Evolutionary conservation across 2,329 filamentous ascomycete species (phyloP).

Genomic region (Aureobasidium uvarum): DNA sequence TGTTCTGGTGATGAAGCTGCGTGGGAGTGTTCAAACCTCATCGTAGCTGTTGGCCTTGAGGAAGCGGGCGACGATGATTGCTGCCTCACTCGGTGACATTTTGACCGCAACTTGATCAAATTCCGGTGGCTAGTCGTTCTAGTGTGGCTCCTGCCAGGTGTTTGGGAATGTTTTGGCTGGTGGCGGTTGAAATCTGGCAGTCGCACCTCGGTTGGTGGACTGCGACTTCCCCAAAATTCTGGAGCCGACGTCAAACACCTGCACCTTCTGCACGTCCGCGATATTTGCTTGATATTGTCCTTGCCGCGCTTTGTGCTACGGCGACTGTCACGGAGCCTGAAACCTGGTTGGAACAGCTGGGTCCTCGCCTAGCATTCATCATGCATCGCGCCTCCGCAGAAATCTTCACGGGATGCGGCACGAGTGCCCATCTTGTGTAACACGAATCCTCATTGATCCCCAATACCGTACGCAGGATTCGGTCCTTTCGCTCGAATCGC

Average conservation of each 20-base stretch:
- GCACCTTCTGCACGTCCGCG: conserved; percentile 14
- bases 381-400: conserved; percentile 23
- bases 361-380: conserved; percentile 10
- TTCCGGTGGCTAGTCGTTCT: background rate
- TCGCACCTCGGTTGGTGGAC: conserved; percentile 18
- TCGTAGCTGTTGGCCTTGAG: conserved; percentile 41
- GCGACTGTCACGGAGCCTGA: conserved; percentile 12
- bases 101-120: background rate
- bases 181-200: conserved; percentile 11
- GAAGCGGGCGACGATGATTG: conserved; percentile 41
- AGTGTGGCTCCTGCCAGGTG: background rate
- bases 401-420: conserved; percentile 25
- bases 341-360: conserved; percentile 18
- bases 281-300: conserved; percentile 10
- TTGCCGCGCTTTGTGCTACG: conserved; percentile 9
- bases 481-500: background rate
- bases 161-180: conserved; percentile 17
- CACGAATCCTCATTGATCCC: background rate
- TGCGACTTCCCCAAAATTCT: conserved; percentile 11
- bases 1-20: background rate
- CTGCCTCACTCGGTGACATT: conserved; percentile 39
- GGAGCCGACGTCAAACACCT: conserved; percentile 19
- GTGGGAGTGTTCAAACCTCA: conserved; percentile 35
- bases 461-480: conserved; percentile 1
- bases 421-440: conserved; percentile 1